Base-by-base conservation (phyloP, 768 basidiomycete species). In the Lepiota subincarnata region DNA sequence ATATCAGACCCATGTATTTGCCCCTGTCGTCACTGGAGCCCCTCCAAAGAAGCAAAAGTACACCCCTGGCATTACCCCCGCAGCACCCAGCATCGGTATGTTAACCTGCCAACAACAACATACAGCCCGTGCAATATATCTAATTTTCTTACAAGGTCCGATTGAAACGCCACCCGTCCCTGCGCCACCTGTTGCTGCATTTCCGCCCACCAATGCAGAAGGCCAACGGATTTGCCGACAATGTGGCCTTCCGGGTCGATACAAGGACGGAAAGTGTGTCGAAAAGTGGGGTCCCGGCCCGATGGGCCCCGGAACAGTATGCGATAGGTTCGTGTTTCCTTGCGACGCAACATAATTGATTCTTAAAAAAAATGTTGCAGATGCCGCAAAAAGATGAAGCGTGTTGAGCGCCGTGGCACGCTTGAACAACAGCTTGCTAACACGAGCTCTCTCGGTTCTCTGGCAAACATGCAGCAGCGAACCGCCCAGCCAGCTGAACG, bases 281-380 rank as follows among this genome's bases (percentile, higher is more conserved):
- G 89, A 91, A 62, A 91, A 91, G 67, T 91, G 89, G 89, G 89
- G 89, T 1, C 88, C 89, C 19, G 89, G 89, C 3, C 89, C 89
- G 43, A 79, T 84, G 68, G 89, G 89, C 0, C 89, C 89, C 47
- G 89, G 88, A 18, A 91, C 89, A 0, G 88, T 91, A 0, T 91
- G 88, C 62, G 89, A 91, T 73, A 72, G 88, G 79, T 84, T 62
- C 58, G 78, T 70, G 24, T 26, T 45, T 26, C 36, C 54, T 43
- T 34, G 20, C 13, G 48, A 22, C n/a, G 35, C 31, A 2, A 31
- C 31, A 31, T 31, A 7, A 11, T 31, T 31, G 31, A 28, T 31
- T 31, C 31, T 31, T 4, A 31, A 31, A 3, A 6, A 6, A 1
- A 8, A 4, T 44, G 38, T 40, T 48, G 6, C 56, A 86, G 84